A percentile compares a stretch with the other conserved stretches of the same genome.
These are phyloP conservation scores for Lactarius vividus DNA, from an alignment of 768 basidiomycete genomes.

Conservation along the genomic window DNA sequence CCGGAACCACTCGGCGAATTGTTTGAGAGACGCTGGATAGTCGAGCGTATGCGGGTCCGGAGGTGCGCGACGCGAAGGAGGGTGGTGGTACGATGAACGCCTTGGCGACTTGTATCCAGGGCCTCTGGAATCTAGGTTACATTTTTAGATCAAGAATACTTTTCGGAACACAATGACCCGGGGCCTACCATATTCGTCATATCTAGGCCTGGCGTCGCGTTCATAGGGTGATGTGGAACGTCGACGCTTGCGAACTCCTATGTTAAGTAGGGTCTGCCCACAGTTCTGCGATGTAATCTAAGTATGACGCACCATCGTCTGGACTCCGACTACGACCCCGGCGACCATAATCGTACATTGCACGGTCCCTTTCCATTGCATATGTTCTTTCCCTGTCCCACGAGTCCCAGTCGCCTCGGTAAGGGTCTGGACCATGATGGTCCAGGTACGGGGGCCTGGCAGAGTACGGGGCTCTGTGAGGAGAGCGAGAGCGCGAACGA, in stretches of 20 bases:
- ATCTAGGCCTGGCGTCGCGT: constrained; percentile 75
- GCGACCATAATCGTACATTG: constrained; percentile 62
- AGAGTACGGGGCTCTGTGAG: constrained; percentile 50
- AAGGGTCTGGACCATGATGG: constrained; percentile 53
- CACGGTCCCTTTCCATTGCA: constrained; percentile 70
- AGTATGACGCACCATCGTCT: constrained; percentile 56
- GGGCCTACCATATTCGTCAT: constrained; percentile 76
- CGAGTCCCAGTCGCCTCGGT: constrained; percentile 64
- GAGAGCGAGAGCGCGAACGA: constrained; percentile 83
- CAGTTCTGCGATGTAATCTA: not conserved
- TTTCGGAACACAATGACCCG: not conserved
- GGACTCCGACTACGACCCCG: constrained; percentile 80
- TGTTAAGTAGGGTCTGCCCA: constrained; percentile 32
- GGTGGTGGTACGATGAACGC: constrained; percentile 52
- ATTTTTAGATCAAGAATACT: constrained; percentile 23
- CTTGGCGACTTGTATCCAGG: constrained; percentile 66
- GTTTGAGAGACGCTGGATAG: constrained; percentile 76
- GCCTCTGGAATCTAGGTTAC: constrained; percentile 52
- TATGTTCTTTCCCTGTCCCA: constrained; percentile 73
- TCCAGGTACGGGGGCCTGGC: constrained; percentile 58
- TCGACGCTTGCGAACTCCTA: constrained; percentile 66
- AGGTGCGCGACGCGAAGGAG: constrained; percentile 51
- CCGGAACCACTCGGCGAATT: constrained; percentile 88
- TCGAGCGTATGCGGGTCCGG: constrained; percentile 80
- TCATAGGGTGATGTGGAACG: constrained; percentile 80